A percentile compares a stretch with the other conserved stretches of the same genome.
These are phyloP conservation scores for Thelephora terrestris DNA, from an alignment of 1,284 basidiomycete genomes.

Conservation along the genomic window DNA sequence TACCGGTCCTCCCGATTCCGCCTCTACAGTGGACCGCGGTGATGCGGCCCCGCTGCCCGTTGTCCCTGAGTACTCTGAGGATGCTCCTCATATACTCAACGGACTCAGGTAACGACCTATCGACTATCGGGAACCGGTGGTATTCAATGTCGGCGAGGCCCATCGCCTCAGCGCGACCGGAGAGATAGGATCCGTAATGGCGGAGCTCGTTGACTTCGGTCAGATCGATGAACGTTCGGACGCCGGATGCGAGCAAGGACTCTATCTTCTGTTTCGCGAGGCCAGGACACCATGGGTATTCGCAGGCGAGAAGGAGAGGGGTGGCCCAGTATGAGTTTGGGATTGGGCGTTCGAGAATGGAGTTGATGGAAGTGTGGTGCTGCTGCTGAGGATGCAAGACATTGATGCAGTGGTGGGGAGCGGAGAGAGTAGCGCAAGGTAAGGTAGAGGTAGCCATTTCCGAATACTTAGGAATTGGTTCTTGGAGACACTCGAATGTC, in stretches of 20 bases:
- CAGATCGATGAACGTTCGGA: conserved; percentile 71
- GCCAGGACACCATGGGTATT: conserved; percentile 62
- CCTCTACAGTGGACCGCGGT: conserved; percentile 65
- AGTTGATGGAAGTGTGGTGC: neutral
- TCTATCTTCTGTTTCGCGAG: conserved; percentile 49
- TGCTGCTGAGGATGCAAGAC: too few species aligned
- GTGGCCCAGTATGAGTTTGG: conserved; percentile 79
- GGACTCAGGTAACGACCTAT: conserved; percentile 51
- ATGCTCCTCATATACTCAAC: conserved; percentile 44
- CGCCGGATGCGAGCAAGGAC: conserved; percentile 54
- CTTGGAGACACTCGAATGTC: too few species aligned
- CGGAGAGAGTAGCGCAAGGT: too few species aligned
- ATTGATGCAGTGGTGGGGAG: too few species aligned
- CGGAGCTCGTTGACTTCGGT: conserved; percentile 63
- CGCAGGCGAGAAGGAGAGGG: conserved; percentile 57
- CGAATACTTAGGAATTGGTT: too few species aligned
- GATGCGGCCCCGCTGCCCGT: conserved; percentile 42
- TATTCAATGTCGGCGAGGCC: conserved; percentile 51
- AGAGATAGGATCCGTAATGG: conserved; percentile 50
- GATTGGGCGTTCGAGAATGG: conserved; percentile 41
- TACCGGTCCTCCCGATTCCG: conserved; percentile 55
- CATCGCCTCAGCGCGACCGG: conserved; percentile 38
- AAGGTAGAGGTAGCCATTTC: too few species aligned
- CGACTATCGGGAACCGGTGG: conserved; percentile 66
- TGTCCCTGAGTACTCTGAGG: conserved; percentile 46